Percentiles rank a stretch among this genome's conserved stretches.
Conservation (phyloP, 2,329 filamentous ascomycete genomes). For the Diplocarpon rosae region DNA sequence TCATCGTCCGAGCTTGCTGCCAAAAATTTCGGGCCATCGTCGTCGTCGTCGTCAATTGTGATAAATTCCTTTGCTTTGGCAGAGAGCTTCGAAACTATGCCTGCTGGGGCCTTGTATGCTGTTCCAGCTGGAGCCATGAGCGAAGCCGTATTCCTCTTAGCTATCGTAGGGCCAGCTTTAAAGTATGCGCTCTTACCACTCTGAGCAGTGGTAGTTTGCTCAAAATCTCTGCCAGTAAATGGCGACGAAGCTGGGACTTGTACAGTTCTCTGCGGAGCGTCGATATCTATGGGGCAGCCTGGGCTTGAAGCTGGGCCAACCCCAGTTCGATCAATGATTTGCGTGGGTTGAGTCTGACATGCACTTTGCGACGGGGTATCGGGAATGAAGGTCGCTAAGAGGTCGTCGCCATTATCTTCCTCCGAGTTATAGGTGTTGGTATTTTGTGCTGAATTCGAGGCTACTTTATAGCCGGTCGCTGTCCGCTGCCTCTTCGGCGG, state of each 20-base stretch:
- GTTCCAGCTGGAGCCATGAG: constrained; percentile 70
- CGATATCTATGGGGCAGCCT: not conserved
- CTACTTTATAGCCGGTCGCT: constrained; percentile 23
- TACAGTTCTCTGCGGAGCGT: constrained; percentile 34
- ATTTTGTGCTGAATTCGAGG: constrained; percentile 17
- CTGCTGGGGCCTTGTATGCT: constrained; percentile 44
- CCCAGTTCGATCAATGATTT: constrained; percentile 24
- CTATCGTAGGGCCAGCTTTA: not conserved
- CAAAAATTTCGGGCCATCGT: constrained; percentile 44
- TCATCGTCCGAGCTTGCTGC: constrained; percentile 56
- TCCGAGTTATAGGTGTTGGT: constrained; percentile 28
- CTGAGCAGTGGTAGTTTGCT: constrained; percentile 1
- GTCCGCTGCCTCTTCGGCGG: constrained; percentile 27
- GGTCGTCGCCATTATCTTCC: constrained; percentile 35
- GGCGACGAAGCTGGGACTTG: constrained; percentile 91
- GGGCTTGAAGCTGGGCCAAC: constrained; percentile 23
- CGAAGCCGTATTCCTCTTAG: constrained; percentile 34
- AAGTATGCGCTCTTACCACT: not conserved
- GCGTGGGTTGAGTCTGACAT: constrained; percentile 33
- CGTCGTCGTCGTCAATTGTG: constrained; percentile 43
- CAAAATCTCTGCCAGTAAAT: constrained; percentile 15
- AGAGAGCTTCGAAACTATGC: constrained; percentile 27
- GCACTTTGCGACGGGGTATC: constrained; percentile 20
- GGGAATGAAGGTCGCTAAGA: constrained; percentile 34
- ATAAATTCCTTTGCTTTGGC: constrained; percentile 31